These are phyloP conservation scores for Penicillium pulvis DNA, from an alignment of 495 filamentous ascomycete species.

Conservation along the genomic window DNA sequence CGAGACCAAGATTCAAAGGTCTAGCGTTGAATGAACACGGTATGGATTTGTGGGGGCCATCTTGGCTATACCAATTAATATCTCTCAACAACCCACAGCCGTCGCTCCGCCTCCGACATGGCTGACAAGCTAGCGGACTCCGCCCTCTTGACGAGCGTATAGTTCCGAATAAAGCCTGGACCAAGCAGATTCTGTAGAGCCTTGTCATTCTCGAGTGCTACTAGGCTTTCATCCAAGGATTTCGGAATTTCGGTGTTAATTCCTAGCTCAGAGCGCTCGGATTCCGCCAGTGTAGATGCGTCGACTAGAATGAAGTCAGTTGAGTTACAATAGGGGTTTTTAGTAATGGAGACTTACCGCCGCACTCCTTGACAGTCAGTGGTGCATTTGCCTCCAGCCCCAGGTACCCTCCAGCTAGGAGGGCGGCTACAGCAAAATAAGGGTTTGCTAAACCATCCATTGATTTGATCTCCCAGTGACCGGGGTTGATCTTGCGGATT, in stretches of 20 bases:
- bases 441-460: slow-evolving; percentile 47
- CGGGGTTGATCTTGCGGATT: slow-evolving; percentile 39
- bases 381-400: slow-evolving; percentile 52
- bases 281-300: slow-evolving; percentile 28
- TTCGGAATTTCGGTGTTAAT: slow-evolving; percentile 45
- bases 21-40: too few relatives aligned
- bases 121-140: slow-evolving; percentile 51
- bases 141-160: slow-evolving; percentile 59
- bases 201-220: slow-evolving; percentile 23
- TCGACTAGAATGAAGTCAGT: slow-evolving; percentile 26
- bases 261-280: slow-evolving; percentile 29
- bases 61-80: slow-evolving; percentile 29
- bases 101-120: slow-evolving; percentile 51
- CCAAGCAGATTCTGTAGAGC: slow-evolving; percentile 47
- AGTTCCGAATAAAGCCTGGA: slow-evolving; percentile 56
- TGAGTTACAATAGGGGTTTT: neutral
- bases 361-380: slow-evolving; percentile 59
- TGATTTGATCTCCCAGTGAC: slow-evolving; percentile 46
- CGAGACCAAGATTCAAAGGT: too few relatives aligned
- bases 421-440: slow-evolving; percentile 55
- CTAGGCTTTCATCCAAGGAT: slow-evolving; percentile 34
- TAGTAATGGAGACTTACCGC: slow-evolving; percentile 26
- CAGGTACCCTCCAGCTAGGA: slow-evolving; percentile 66
- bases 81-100: slow-evolving; percentile 62
- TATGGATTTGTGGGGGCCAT: too few relatives aligned